Evolutionary conservation across 2,329 filamentous ascomycete genomes (phyloP).

Genomic region (Hirsutella minnesotensis): DNA sequence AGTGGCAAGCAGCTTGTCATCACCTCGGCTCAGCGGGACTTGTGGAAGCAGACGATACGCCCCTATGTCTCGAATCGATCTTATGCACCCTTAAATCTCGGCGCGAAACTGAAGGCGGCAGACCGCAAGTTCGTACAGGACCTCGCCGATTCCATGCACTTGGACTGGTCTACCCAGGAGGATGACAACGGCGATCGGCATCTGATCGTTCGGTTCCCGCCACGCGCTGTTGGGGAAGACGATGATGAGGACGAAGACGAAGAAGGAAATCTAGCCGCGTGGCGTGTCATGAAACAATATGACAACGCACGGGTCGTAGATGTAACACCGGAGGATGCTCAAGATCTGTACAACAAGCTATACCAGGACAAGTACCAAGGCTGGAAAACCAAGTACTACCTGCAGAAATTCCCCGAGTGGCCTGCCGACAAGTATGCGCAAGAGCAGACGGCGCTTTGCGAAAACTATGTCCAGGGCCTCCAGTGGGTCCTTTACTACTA

Average conservation of each 20-base stretch:
- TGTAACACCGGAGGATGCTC: constrained; percentile 64
- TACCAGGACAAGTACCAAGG: constrained; percentile 82
- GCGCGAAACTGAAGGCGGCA: constrained; percentile 59
- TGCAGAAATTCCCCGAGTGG: constrained; percentile 80
- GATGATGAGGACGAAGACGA: constrained; percentile 59
- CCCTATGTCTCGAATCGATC: constrained; percentile 66
- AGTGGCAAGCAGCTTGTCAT: constrained; percentile 56
- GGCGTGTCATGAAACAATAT: constrained; percentile 78
- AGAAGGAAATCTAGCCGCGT: constrained; percentile 74
- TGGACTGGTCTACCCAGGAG: constrained; percentile 46
- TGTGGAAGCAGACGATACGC: constrained; percentile 72
- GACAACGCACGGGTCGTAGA: constrained; percentile 83
- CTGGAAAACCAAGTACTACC: constrained; percentile 95
- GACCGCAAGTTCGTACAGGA: constrained; percentile 93
- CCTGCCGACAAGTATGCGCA: constrained; percentile 60
- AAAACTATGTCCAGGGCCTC: constrained; percentile 94
- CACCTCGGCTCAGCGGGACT: constrained; percentile 65
- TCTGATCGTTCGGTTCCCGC: constrained; percentile 37
- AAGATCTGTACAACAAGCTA: constrained; percentile 66
- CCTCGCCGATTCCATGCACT: constrained; percentile 52
- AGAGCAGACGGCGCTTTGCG: constrained; percentile 70
- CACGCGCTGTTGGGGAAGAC: constrained; percentile 44
- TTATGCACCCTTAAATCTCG: constrained; percentile 57
- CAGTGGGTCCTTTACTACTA: constrained; percentile 99
- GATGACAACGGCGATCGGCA: constrained; percentile 43